Percentiles rank a stretch among this genome's conserved stretches.
Conservation (phyloP, 2,329 filamentous ascomycete genomes). For the Furcasterigmium furcatum region DNA sequence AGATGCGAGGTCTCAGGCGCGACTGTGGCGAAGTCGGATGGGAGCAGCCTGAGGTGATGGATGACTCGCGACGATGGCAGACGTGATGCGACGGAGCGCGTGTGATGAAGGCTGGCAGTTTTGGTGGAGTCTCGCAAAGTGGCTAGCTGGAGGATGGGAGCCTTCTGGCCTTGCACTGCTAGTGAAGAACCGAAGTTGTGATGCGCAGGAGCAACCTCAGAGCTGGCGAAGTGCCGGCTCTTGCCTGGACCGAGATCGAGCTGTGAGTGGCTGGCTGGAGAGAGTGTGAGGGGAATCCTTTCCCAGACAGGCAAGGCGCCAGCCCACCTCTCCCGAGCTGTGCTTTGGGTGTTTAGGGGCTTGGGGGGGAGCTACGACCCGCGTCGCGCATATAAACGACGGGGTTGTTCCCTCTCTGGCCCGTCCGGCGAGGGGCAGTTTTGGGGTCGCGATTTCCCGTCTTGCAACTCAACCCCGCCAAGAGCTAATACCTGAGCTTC, state of each 20-base stretch:
- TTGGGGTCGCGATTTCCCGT: conserved; percentile 29
- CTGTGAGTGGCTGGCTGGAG: conserved; percentile 1
- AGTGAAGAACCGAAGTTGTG: background rate
- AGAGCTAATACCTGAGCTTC: background rate
- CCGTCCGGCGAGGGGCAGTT: conserved; percentile 13
- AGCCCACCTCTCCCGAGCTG: background rate
- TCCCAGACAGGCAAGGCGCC: background rate
- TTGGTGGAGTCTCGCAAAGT: no score
- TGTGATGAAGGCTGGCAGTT: no score
- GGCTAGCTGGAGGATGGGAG: no score
- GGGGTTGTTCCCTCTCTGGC: conserved; percentile 7
- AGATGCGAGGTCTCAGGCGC: no score
- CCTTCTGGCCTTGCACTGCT: no score
- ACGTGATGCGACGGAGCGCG: no score
- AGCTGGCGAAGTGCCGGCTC: background rate
- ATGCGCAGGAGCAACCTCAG: background rate
- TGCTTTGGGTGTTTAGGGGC: no score
- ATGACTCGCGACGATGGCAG: no score
- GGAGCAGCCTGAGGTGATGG: no score
- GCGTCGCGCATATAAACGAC: conserved; percentile 46
- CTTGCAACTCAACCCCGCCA: conserved; percentile 7
- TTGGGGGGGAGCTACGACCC: conserved; percentile 12
- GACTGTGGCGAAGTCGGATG: no score
- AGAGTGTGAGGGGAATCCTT: background rate
- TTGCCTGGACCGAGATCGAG: background rate